Evolutionary conservation across 2,329 filamentous ascomycete genomes (phyloP), one percentile per base, ranked within the genome.

Genomic region (Aspergillus jensenii): DNA sequence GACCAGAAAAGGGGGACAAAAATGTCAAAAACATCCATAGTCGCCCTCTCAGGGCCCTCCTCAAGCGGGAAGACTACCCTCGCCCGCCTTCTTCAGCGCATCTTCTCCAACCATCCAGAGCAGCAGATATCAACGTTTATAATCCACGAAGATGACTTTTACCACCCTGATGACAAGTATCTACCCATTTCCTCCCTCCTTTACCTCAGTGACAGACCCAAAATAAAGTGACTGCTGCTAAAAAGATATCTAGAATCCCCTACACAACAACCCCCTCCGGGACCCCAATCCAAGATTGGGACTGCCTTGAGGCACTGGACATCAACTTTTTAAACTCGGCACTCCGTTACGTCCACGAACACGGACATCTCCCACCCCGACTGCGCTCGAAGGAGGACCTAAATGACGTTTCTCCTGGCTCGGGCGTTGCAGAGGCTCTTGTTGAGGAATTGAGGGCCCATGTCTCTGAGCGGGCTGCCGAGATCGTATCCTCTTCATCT

Each of bases 61-160:
- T 96, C 90, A 3, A 93, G 90, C 67, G 95, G 95, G 59, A 99
- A 99, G 79, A 98, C 95, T 2, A 98, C 95, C 2, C 84, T 99
- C 14, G 90, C 92, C 19, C 86, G 93, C 2, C 82, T 97, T 12
- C 81, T 99, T 17, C 87, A 91, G 58, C 87, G 90, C 70, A 87
- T 96, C 64, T 92, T 97, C 68, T 87, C 87, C 8, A 55, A 62
- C n/a, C 48, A 46, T 33, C 23, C 43, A 23, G 33, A 45, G 4
- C 31, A 39, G 8, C 5, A n/a, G 14, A 15, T 74, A 8, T 67
- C 65, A 5, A 69, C 75, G 0, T 93, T 92, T 69, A 90, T 98
- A 68, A 82, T 99, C 21, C 95, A 99, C 73, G 87, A 96, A 73
- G 95, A 99, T 78, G 95, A 99, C 75, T 99, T 98, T 73, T 99